Evolutionary conservation across 208 protist genomes (phyloP).

Genomic region (Trypanosoma platydactyli): DNA sequence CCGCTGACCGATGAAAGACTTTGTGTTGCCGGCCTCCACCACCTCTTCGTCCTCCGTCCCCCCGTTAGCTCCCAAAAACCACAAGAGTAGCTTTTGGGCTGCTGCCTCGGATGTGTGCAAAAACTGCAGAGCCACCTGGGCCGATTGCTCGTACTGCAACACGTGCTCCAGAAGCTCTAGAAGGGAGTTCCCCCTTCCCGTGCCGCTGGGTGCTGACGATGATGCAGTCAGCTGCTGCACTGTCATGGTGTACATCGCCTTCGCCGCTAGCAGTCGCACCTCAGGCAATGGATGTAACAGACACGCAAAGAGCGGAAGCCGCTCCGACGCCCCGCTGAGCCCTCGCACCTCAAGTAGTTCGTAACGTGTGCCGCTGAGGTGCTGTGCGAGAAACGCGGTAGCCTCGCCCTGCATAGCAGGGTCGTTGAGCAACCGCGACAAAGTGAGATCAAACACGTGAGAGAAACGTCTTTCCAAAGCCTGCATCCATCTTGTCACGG

Average conservation of each 20-base stretch:
- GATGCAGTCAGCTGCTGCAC: slow-evolving; percentile 38
- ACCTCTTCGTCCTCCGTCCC: slow-evolving; percentile 19
- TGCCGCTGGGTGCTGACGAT: slow-evolving; percentile 11
- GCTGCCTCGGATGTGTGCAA: slow-evolving; percentile 17
- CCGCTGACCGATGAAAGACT: not conserved
- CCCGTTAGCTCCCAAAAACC: not conserved
- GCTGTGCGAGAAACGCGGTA: slow-evolving; percentile 57
- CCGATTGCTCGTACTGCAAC: slow-evolving; percentile 32
- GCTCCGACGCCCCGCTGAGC: slow-evolving; percentile 28
- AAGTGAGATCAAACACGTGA: slow-evolving; percentile 63
- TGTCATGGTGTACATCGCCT: slow-evolving; percentile 49
- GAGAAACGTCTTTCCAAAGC: slow-evolving; percentile 72
- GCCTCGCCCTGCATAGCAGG: slow-evolving; percentile 32
- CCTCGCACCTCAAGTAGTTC: slow-evolving; percentile 55
- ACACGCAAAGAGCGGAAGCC: slow-evolving; percentile 80
- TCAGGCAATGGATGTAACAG: slow-evolving; percentile 70
- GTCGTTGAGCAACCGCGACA: slow-evolving; percentile 55
- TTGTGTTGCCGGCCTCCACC: not conserved
- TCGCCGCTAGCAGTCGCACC: slow-evolving; percentile 58
- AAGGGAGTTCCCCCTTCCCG: slow-evolving; percentile 34
- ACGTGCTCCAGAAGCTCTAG: slow-evolving; percentile 57
- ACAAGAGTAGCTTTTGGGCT: slow-evolving; percentile 19
- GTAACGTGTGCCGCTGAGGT: slow-evolving; percentile 77
- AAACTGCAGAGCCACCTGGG: slow-evolving; percentile 25
- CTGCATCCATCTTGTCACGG: slow-evolving; percentile 37